Evolutionary conservation across 2,329 filamentous ascomycete genomes (phyloP).

Genomic region (Plenodomus lindquistii): DNA sequence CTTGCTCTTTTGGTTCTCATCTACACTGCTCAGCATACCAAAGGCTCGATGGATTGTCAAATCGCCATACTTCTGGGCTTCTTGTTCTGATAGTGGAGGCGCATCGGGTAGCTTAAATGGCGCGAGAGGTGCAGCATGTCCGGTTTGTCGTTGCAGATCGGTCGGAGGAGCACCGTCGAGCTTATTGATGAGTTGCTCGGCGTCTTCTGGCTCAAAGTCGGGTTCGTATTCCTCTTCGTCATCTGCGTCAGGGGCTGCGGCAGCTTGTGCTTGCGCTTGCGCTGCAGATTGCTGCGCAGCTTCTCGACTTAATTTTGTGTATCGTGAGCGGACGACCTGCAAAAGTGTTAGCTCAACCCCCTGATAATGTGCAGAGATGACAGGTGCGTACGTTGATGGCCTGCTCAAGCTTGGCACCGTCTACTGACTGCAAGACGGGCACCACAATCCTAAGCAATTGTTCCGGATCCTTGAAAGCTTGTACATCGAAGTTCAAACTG

Average conservation of each 20-base stretch:
- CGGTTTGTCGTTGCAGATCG: slow-evolving; percentile 50
- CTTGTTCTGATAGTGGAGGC: slow-evolving; percentile 70
- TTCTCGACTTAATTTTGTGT: slow-evolving; percentile 43
- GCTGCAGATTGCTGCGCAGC: slow-evolving; percentile 32
- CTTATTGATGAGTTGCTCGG: slow-evolving; percentile 77
- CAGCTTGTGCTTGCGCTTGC: slow-evolving; percentile 29
- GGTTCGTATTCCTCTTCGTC: slow-evolving; percentile 95
- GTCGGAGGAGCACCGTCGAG: slow-evolving; percentile 70
- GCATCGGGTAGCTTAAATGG: slow-evolving; percentile 81
- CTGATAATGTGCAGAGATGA: neutral
- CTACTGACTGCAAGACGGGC: slow-evolving; percentile 73
- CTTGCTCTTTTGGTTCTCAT: slow-evolving; percentile 63
- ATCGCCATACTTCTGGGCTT: slow-evolving; percentile 74
- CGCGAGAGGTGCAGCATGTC: slow-evolving; percentile 54
- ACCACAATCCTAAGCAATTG: slow-evolving; percentile 82
- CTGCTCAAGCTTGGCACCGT: slow-evolving; percentile 68
- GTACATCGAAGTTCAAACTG: slow-evolving; percentile 80
- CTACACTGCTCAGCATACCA: slow-evolving; percentile 72
- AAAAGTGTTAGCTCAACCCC: slow-evolving; percentile 19
- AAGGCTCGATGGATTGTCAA: slow-evolving; percentile 78
- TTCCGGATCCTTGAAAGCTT: slow-evolving; percentile 70
- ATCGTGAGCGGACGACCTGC: slow-evolving; percentile 49
- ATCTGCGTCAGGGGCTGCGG: slow-evolving; percentile 53
- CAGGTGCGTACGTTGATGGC: slow-evolving; percentile 68
- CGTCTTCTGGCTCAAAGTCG: slow-evolving; percentile 77